phyloP scores from a whole-genome alignment of 495 filamentous ascomycete genomes.

The Trichoderma orchidacearum region DNA sequence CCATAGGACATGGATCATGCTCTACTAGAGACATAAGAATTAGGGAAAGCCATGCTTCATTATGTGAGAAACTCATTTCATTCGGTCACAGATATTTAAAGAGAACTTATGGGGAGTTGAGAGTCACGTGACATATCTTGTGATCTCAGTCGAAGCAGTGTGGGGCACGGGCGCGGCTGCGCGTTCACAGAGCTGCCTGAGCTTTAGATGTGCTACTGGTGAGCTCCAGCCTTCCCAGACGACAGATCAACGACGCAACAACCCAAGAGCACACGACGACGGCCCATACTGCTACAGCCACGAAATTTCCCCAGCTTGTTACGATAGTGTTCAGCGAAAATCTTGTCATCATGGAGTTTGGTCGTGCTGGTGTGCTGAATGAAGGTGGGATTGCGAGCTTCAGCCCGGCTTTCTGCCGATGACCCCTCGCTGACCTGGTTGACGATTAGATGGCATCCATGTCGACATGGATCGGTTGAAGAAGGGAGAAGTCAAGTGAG shows the following conservation, averaged over 20 bases:
- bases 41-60: no score
- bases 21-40: no score
- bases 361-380: constrained; percentile 53
- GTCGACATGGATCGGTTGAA: constrained; percentile 82
- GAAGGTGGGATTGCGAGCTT: constrained; percentile 42
- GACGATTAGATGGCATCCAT: constrained; percentile 81
- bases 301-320: background rate
- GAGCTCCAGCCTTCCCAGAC: constrained; percentile 7
- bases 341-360: constrained; percentile 38
- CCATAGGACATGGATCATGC: no score
- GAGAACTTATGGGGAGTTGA: background rate
- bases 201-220: background rate
- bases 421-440: constrained; percentile 6
- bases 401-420: constrained; percentile 4
- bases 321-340: background rate
- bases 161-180: constrained; percentile 13
- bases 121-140: background rate
- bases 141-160: background rate
- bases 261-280: background rate
- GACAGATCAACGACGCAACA: constrained; percentile 1
- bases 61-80: no score
- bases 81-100: background rate
- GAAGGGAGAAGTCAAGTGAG: constrained; percentile 57
- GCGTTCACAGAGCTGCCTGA: constrained; percentile 12
- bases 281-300: background rate